Conservation (phyloP, 768 basidiomycete genomes). For the Termitomyces sp. region DNA sequence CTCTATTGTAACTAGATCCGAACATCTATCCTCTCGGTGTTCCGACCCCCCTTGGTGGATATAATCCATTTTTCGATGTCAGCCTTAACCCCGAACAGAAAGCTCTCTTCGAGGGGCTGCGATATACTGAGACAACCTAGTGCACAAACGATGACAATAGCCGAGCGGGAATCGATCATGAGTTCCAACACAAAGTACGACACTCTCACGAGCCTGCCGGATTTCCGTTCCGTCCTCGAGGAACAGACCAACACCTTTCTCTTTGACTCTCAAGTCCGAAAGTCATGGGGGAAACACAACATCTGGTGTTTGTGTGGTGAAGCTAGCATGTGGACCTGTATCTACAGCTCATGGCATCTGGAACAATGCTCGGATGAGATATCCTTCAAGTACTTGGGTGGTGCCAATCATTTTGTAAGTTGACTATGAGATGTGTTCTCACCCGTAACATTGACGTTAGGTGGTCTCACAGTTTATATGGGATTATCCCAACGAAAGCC, state of each 20-base stretch:
- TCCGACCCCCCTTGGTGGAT: not conserved
- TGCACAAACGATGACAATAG: not conserved
- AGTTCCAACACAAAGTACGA: not conserved
- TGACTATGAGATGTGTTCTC: no score
- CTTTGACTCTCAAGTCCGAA: not conserved
- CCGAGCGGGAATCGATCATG: not conserved
- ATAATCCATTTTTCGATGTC: not conserved
- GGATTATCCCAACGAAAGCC: no score
- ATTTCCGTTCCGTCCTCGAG: not conserved
- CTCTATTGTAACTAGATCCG: not conserved
- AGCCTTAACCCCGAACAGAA: not conserved
- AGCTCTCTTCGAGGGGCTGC: not conserved
- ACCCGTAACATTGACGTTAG: no score
- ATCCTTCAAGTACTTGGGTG: no score
- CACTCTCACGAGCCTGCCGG: not conserved
- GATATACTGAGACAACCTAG: not conserved
- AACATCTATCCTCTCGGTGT: not conserved
- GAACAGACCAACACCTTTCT: not conserved
- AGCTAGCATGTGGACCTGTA: not conserved
- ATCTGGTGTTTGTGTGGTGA: conserved; percentile 1
- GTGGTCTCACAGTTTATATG: no score
- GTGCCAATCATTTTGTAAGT: no score
- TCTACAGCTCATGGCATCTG: not conserved
- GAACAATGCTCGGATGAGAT: not conserved
- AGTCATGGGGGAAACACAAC: not conserved